Evolutionary conservation across 352 stramenopile genomes (phyloP).

Genomic region (Lagenidium giganteum): DNA sequence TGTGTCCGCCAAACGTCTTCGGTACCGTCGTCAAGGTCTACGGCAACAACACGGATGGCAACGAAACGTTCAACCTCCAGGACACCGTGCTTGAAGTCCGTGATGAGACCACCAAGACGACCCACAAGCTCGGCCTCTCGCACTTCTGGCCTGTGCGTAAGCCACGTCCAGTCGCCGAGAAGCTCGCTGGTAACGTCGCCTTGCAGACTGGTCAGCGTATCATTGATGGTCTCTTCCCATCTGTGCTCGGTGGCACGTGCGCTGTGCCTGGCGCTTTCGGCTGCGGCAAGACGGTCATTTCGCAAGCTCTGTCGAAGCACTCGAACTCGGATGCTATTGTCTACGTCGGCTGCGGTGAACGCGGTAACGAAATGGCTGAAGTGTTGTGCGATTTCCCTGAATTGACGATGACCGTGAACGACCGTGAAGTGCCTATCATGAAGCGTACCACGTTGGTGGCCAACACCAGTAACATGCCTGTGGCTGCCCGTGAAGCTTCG

Average conservation of each 20-base stretch:
- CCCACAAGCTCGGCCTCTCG: slow-evolving; percentile 93
- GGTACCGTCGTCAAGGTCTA: slow-evolving; percentile 99
- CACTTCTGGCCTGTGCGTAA: slow-evolving; percentile 99
- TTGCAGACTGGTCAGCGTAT: slow-evolving; percentile 98
- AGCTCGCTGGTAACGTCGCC: slow-evolving; percentile 96
- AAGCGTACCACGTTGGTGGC: slow-evolving; percentile 99
- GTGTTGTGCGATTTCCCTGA: slow-evolving; percentile 99
- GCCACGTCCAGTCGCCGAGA: slow-evolving; percentile 96
- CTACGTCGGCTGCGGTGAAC: slow-evolving; percentile 99
- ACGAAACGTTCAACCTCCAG: slow-evolving; percentile 95
- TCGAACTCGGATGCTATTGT: slow-evolving; percentile 99
- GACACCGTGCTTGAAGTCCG: slow-evolving; percentile 99
- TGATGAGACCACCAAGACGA: slow-evolving; percentile 94
- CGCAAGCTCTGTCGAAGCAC: slow-evolving; percentile 99
- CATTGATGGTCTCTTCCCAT: slow-evolving; percentile 99
- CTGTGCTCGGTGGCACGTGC: slow-evolving; percentile 98
- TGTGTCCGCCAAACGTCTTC: slow-evolving; percentile 99
- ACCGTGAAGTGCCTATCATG: slow-evolving; percentile 98
- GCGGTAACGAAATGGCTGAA: slow-evolving; percentile 99
- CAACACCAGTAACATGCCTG: slow-evolving; percentile 99
- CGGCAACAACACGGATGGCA: slow-evolving; percentile 92
- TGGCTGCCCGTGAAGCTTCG: slow-evolving; percentile 98
- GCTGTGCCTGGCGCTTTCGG: slow-evolving; percentile 99
- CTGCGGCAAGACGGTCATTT: slow-evolving; percentile 99
- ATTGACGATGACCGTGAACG: slow-evolving; percentile 98